Conservation (phyloP, 768 basidiomycete species). For the Lenzites betulinus region DNA sequence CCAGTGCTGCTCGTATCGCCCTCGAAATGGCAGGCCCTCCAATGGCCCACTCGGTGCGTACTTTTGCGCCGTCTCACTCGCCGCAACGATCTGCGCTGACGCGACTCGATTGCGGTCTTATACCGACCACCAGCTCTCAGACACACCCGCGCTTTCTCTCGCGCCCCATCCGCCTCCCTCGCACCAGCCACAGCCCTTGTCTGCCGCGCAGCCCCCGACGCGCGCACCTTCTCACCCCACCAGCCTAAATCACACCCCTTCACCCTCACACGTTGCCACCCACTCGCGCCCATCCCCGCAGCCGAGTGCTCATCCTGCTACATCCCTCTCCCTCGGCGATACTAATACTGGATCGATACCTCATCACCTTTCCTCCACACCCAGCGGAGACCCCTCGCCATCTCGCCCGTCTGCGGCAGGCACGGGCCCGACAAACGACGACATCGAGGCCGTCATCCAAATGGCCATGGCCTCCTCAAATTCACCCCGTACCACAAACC, state of each 20-base stretch:
- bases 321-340: background rate
- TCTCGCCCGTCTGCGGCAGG: conserved; percentile 9
- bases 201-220: background rate
- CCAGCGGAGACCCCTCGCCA: background rate
- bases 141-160: background rate
- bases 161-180: background rate
- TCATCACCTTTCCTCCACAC: background rate
- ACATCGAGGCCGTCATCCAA: conserved; percentile 91
- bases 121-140: background rate
- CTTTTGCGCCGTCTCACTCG: background rate
- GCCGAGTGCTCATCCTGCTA: background rate
- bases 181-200: background rate
- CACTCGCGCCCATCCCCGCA: conserved; percentile 3
- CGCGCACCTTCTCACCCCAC: background rate
- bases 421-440: conserved; percentile 64
- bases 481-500: conserved; percentile 45
- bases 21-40: conserved; percentile 5
- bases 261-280: background rate
- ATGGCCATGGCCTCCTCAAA: conserved; percentile 79
- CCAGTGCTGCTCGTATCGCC: background rate
- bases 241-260: background rate
- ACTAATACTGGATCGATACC: background rate
- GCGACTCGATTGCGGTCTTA: too few relatives aligned
- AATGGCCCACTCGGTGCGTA: background rate
- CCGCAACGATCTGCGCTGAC: background rate